Evolutionary conservation across 495 filamentous ascomycete genomes (phyloP).

Genomic region (Talaromyces thailandensis): DNA sequence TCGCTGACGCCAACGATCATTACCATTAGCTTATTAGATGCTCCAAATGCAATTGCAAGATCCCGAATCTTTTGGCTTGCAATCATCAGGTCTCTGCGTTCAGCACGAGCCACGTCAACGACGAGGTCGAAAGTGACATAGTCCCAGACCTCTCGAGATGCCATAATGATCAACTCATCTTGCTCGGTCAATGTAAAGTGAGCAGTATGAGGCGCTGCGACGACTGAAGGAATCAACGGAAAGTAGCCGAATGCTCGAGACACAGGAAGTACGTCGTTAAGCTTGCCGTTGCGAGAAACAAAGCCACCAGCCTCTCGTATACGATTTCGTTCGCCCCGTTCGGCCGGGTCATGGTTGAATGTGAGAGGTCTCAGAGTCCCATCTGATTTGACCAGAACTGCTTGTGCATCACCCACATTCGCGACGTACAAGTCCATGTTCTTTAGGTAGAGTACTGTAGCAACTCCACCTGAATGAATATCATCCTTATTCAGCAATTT

Average conservation of each 20-base stretch:
- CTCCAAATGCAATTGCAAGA: conserved; percentile 89
- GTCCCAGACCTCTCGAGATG: conserved; percentile 90
- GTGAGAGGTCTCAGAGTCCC: conserved; percentile 73
- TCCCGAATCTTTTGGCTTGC: conserved; percentile 94
- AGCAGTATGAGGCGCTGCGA: conserved; percentile 78
- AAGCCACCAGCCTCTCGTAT: conserved; percentile 93
- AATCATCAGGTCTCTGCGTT: conserved; percentile 83
- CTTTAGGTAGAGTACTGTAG: conserved; percentile 83
- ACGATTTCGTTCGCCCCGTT: conserved; percentile 69
- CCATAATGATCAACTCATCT: conserved; percentile 89
- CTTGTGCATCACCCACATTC: conserved; percentile 92
- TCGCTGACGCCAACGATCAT: conserved; percentile 93
- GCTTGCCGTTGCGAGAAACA: conserved; percentile 85
- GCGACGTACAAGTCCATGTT: conserved; percentile 86
- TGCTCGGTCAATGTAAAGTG: conserved; percentile 75
- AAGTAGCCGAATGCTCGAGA: conserved; percentile 94
- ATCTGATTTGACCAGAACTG: conserved; percentile 84
- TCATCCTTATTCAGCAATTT: conserved; percentile 77
- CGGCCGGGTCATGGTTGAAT: conserved; percentile 85
- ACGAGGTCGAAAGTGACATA: conserved; percentile 79
- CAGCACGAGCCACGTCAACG: conserved; percentile 81
- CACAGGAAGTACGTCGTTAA: conserved; percentile 85
- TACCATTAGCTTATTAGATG: conserved; percentile 92
- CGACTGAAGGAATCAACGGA: conserved; percentile 83
- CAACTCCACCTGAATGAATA: conserved; percentile 78